Evolutionary conservation across 352 stramenopile species (phyloP).

Genomic region (Aphanomyces cochlioides): DNA sequence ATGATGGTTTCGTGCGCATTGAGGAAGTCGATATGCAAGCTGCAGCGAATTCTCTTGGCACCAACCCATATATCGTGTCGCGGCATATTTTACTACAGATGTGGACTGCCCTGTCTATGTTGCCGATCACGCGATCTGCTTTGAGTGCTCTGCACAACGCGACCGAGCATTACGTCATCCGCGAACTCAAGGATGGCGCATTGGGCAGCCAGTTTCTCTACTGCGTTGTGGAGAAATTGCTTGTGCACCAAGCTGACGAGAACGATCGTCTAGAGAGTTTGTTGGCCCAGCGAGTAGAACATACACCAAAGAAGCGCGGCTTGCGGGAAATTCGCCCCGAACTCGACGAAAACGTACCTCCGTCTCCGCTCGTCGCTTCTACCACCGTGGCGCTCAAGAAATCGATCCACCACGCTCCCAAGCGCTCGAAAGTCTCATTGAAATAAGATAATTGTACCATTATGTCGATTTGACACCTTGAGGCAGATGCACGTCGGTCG

Average conservation of each 20-base stretch:
- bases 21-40: constrained; percentile 36
- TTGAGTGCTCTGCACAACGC: constrained; percentile 75
- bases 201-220: constrained; percentile 53
- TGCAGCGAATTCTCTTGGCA: constrained; percentile 34
- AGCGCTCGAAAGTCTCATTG: background rate
- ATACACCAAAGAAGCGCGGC: constrained; percentile 33
- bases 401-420: background rate
- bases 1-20: constrained; percentile 34
- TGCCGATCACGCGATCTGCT: constrained; percentile 61
- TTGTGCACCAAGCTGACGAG: constrained; percentile 47
- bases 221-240: constrained; percentile 30
- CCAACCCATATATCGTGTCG: constrained; percentile 64
- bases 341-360: background rate
- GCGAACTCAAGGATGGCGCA: constrained; percentile 50
- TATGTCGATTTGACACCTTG: background rate
- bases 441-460: background rate
- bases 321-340: background rate
- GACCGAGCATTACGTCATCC: constrained; percentile 64
- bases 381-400: background rate
- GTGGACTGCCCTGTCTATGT: constrained; percentile 39
- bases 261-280: constrained; percentile 43
- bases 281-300: constrained; percentile 34
- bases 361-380: background rate
- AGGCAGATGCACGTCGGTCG: background rate
- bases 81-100: constrained; percentile 54